Percentiles rank a stretch among this genome's conserved stretches.
phyloP scores from a whole-genome alignment of 1,284 basidiomycete species.

The Sporisorium reilianum region DNA sequence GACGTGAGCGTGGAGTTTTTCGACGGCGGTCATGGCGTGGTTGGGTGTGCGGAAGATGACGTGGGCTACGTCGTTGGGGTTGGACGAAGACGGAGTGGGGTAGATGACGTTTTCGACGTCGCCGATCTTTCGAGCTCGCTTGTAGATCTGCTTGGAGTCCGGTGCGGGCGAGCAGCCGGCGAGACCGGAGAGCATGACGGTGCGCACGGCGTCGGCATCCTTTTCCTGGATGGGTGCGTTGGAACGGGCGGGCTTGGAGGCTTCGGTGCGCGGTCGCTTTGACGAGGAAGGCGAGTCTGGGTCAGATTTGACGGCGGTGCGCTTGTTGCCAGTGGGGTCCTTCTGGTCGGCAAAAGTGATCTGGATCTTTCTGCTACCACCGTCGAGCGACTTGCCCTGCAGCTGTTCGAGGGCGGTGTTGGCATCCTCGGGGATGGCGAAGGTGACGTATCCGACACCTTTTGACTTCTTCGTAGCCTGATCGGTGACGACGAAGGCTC shows the following conservation, averaged over 20 bases:
- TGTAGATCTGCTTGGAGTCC: conserved; percentile 65
- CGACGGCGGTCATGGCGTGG: conserved; percentile 79
- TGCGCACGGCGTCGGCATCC: conserved; percentile 63
- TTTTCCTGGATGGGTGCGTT: conserved; percentile 29
- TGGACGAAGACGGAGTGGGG: conserved; percentile 38
- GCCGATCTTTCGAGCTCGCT: conserved; percentile 66
- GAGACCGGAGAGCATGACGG: conserved; percentile 64
- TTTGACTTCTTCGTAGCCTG: conserved; percentile 83
- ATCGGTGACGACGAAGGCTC: conserved; percentile 91
- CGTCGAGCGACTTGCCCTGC: conserved; percentile 64
- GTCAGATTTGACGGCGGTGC: conserved; percentile 31
- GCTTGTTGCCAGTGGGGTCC: conserved; percentile 42
- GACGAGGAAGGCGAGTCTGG: conserved; percentile 22
- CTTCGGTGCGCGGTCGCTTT: conserved; percentile 34
- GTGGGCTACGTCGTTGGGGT: conserved; percentile 73
- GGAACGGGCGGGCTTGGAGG: conserved; percentile 21
- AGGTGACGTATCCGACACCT: conserved; percentile 97
- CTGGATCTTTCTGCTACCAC: conserved; percentile 59
- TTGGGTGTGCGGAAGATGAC: conserved; percentile 80
- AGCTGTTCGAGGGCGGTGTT: conserved; percentile 59
- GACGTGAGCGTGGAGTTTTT: conserved; percentile 90
- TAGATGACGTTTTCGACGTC: conserved; percentile 66
- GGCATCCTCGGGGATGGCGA: conserved; percentile 89
- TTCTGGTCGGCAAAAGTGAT: conserved; percentile 61
- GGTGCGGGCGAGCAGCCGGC: conserved; percentile 54